Base-by-base conservation (phyloP, 805 yeast genomes). In the Zygosaccharomyces siamensis region DNA sequence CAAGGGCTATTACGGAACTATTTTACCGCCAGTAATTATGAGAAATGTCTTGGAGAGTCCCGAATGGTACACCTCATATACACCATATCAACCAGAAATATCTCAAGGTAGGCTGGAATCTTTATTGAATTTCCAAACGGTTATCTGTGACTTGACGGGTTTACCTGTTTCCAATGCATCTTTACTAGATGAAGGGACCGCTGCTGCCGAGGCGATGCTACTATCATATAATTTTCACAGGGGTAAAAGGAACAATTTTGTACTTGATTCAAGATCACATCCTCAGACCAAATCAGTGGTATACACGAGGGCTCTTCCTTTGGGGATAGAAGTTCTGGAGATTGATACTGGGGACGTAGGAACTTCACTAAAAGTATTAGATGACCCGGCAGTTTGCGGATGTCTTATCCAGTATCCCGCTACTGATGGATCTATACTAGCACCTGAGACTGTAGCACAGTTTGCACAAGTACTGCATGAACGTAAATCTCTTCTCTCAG, bases 61-160 rank as follows among this genome's bases (percentile, higher is more conserved):
- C 5, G 96, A 89, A 64, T 93, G 99, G 99, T 93, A 93, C 74
- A 93, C 99, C 18, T 89, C 97, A 1, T 93, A 93, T 67, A 93
- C 99, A 21, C 99, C 99, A 31, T 93, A 93, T 68, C 99, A 93
- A 72, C 97, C 99, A 0, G 99, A 93, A 68, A 90, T 93, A 50
- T 86, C 97, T 0, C 99, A 93, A 70, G 99, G 99, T 47, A 81
- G 99, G 60, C 76, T 93, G 59, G 96, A 92, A 71, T 81, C 93
- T 20, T 73, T 93, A 53, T 73, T 93, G 53, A 93, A 93, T 69
- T 93, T 79, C 72, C 99, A 93, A 72, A 93, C 99, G n/a, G 75
- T 92, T 62, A 76, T 93, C 12, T 70, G 89, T 26, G 96, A 93
- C 51, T 76, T 93, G 56, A 93, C 99, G 0, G 99, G 98, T 1